phyloP scores from a whole-genome alignment of 2,329 filamentous ascomycete genomes.

The Furcasterigmium furcatum region DNA sequence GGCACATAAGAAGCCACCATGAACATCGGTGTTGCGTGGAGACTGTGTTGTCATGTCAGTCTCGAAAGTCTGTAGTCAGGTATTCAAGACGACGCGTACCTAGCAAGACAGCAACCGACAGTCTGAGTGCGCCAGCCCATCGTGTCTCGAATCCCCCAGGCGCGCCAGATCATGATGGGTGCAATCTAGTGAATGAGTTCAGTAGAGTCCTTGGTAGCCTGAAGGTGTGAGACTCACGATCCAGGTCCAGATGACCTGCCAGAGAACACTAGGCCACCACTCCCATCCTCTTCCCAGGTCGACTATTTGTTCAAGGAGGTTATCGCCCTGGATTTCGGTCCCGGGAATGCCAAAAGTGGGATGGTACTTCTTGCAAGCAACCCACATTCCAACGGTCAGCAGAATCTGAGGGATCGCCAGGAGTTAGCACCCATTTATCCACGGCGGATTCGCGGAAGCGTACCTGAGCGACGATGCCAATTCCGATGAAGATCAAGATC shows the following conservation, averaged over 20 bases:
- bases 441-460: conserved; percentile 4
- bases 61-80: conserved; percentile 4
- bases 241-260: conserved; percentile 54
- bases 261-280: conserved; percentile 55
- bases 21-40: conserved; percentile 55
- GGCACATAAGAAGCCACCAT: conserved; percentile 42
- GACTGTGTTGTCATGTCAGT: conserved; percentile 21
- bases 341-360: conserved; percentile 41
- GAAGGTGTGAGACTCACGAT: conserved; percentile 34
- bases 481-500: conserved; percentile 39
- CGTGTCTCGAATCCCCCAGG: conserved; percentile 51
- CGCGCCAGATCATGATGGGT: conserved; percentile 47
- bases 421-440: neutral
- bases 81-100: conserved; percentile 15
- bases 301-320: conserved; percentile 35
- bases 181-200: conserved; percentile 29
- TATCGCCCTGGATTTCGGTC: conserved; percentile 24
- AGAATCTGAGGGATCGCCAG: conserved; percentile 35
- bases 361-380: conserved; percentile 57
- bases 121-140: conserved; percentile 57
- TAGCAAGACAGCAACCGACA: conserved; percentile 30
- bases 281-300: conserved; percentile 49
- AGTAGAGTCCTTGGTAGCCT: neutral
- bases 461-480: conserved; percentile 49
- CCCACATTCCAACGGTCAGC: conserved; percentile 50